Conservation (phyloP, 768 basidiomycete species). For the Hygrophorus russula region DNA sequence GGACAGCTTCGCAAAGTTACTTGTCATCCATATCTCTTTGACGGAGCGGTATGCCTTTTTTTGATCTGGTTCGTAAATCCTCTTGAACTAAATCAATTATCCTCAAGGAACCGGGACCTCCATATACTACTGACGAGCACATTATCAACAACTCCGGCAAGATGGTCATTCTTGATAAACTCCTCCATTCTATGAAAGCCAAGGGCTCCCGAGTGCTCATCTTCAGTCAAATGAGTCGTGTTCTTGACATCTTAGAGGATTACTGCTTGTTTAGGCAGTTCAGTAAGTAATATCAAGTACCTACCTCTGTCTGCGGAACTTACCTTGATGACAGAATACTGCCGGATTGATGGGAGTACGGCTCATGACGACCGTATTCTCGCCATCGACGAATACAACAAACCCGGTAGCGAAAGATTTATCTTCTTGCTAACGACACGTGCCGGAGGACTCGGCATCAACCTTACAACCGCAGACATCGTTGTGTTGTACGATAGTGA, state of each 20-base stretch:
- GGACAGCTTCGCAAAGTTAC: slow-evolving; percentile 70
- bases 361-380: slow-evolving; percentile 93
- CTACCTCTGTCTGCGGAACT: slow-evolving; percentile 1
- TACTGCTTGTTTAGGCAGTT: slow-evolving; percentile 88
- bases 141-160: slow-evolving; percentile 87
- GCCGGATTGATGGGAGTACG: slow-evolving; percentile 91
- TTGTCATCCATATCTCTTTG: slow-evolving; percentile 87
- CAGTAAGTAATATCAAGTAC: slow-evolving; percentile 40
- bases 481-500: slow-evolving; percentile 96
- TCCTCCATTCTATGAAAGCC: slow-evolving; percentile 74
- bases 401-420: slow-evolving; percentile 87
- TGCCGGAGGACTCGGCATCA: slow-evolving; percentile 95
- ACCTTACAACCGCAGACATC: slow-evolving; percentile 87
- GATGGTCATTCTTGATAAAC: slow-evolving; percentile 94
- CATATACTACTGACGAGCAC: slow-evolving; percentile 97
- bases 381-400: slow-evolving; percentile 97
- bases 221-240: slow-evolving; percentile 99
- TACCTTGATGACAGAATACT: slow-evolving; percentile 55
- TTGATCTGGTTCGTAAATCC: background rate
- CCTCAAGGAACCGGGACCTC: slow-evolving; percentile 85
- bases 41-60: slow-evolving; percentile 58
- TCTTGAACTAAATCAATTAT: background rate
- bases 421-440: slow-evolving; percentile 95
- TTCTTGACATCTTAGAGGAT: slow-evolving; percentile 94
- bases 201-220: slow-evolving; percentile 88